Conservation (phyloP, 371 early-diverging fungal genomes). For the Mucor velutinosus region DNA sequence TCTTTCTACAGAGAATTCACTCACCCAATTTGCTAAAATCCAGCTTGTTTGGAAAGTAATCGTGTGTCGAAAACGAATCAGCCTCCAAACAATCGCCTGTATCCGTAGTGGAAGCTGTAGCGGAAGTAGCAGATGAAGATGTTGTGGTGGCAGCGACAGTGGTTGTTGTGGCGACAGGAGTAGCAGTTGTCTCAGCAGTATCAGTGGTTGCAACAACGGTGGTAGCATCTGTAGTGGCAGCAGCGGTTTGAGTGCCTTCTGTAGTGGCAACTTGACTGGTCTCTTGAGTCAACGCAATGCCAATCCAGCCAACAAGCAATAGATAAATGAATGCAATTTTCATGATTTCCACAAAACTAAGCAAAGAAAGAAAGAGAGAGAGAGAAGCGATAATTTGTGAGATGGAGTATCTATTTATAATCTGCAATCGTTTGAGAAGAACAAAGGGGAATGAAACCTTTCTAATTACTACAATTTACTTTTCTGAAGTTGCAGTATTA, state of each 20-base stretch:
- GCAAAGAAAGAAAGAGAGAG: not conserved
- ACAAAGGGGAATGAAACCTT: constrained; percentile 12
- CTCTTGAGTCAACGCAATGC: constrained; percentile 12
- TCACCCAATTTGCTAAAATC: constrained; percentile 14
- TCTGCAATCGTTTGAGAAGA: not conserved
- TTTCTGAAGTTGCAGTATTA: not conserved
- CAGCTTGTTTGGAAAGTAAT: constrained; percentile 25
- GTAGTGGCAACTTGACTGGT: not conserved
- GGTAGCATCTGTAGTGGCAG: not conserved
- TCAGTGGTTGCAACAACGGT: constrained; percentile 2
- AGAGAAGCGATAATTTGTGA: not conserved
- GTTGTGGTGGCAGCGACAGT: constrained; percentile 4
- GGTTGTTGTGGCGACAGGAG: not conserved
- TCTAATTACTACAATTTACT: not conserved
- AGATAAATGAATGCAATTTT: not conserved
- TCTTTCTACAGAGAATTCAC: not conserved
- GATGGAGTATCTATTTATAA: constrained; percentile 5
- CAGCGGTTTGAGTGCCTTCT: not conserved
- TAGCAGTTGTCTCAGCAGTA: not conserved
- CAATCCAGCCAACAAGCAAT: constrained; percentile 4
- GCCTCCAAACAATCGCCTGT: constrained; percentile 21
- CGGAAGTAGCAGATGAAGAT: not conserved
- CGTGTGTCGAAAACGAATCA: constrained; percentile 19
- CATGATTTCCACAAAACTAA: not conserved
- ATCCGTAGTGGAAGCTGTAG: not conserved